Evolutionary conservation across 2,329 filamentous ascomycete genomes (phyloP).

Genomic region (Xylariaceae sp.): DNA sequence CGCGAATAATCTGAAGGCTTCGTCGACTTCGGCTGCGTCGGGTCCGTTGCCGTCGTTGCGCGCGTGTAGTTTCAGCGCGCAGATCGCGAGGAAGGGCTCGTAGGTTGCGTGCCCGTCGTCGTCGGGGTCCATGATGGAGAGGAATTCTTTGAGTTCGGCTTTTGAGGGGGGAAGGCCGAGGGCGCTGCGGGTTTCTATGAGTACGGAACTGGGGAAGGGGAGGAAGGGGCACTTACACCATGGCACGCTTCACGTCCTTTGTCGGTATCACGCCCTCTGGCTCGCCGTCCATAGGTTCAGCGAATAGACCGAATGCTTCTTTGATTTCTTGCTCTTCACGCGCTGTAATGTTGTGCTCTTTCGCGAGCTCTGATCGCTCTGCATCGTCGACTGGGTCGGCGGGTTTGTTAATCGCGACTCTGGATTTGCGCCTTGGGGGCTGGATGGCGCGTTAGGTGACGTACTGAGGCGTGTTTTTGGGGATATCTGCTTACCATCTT

Average conservation of each 20-base stretch:
- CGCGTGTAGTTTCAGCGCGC: conserved; percentile 75
- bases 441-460: conserved; percentile 25
- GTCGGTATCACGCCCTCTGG: conserved; percentile 66
- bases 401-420: conserved; percentile 23
- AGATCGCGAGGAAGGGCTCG: conserved; percentile 77
- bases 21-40: conserved; percentile 64
- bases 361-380: conserved; percentile 81
- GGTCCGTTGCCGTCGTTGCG: conserved; percentile 47
- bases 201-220: not conserved
- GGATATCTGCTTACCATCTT: conserved; percentile 1
- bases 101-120: conserved; percentile 72
- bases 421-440: conserved; percentile 50
- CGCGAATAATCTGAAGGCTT: conserved; percentile 78
- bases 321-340: conserved; percentile 85
- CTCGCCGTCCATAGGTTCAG: conserved; percentile 63
- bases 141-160: conserved; percentile 68
- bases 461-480: not conserved
- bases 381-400: conserved; percentile 34
- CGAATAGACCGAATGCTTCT: conserved; percentile 83
- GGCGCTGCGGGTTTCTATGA: conserved; percentile 51
- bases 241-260: conserved; percentile 63
- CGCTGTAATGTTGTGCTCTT: conserved; percentile 79
- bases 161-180: conserved; percentile 66
- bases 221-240: conserved; percentile 53
- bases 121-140: conserved; percentile 78